Evolutionary conservation across 129 eudicot genomes (phyloP).

Genomic region (Deinandra increscens): DNA sequence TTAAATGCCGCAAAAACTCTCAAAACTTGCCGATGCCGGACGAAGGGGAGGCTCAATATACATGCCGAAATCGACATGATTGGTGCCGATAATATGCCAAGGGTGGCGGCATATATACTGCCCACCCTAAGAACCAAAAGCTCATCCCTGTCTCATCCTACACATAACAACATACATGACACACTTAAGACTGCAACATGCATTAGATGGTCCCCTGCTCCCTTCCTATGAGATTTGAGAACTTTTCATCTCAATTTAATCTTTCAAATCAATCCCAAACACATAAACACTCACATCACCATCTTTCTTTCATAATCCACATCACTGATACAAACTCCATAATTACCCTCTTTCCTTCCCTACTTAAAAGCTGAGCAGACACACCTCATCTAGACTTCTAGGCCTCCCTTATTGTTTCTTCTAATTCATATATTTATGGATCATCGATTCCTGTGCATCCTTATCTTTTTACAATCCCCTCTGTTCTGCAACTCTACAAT

Average conservation of each 20-base stretch:
- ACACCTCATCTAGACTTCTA: conserved; percentile 18
- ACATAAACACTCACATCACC: conserved; percentile 26
- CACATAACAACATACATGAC: conserved; percentile 16
- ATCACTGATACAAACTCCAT: conserved; percentile 32
- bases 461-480: conserved; percentile 25
- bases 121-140: too few relatives aligned
- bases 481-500: conserved; percentile 42
- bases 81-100: too few relatives aligned
- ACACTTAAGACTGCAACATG: too few relatives aligned
- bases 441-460: conserved; percentile 42
- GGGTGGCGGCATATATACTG: too few relatives aligned
- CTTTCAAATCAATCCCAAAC: conserved; percentile 18
- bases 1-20: too few relatives aligned
- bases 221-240: conserved; percentile 19
- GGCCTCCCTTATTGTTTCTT: conserved; percentile 16
- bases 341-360: conserved; percentile 20
- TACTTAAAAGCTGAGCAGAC: conserved; percentile 29
- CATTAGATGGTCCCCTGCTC: conserved; percentile 20
- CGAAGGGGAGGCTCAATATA: too few relatives aligned
- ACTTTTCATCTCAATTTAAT: conserved; percentile 20
- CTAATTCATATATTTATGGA: conserved; percentile 27
- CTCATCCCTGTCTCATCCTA: too few relatives aligned
- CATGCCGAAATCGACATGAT: too few relatives aligned
- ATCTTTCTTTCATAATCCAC: conserved; percentile 25
- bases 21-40: too few relatives aligned